Conservation (phyloP, 2,329 filamentous ascomycete genomes). For the Pseudogymnoascus sp. region DNA sequence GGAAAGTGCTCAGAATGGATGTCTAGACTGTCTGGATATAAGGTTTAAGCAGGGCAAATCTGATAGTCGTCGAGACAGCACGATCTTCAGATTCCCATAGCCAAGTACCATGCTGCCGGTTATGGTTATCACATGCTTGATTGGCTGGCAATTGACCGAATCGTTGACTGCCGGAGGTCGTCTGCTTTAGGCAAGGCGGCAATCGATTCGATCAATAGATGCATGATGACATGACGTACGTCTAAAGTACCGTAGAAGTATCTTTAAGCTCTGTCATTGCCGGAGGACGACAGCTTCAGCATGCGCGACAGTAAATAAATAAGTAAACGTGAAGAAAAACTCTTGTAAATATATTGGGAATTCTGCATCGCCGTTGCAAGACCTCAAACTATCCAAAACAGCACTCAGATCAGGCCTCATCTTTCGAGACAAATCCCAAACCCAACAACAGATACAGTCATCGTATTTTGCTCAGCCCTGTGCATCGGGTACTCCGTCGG, state of each 20-base stretch:
- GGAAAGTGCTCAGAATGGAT: not conserved
- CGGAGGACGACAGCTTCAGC: not conserved
- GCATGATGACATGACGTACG: slow-evolving; percentile 1
- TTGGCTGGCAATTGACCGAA: not conserved
- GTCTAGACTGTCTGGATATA: not conserved
- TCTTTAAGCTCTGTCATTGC: not conserved
- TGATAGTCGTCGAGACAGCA: not conserved
- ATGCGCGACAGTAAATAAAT: not conserved
- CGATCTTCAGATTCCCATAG: not conserved
- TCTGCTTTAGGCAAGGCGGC: not conserved
- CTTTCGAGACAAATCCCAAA: not conserved
- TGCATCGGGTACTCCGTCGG: not conserved
- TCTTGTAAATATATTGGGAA: not conserved
- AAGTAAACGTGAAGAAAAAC: not conserved
- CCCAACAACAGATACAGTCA: not conserved
- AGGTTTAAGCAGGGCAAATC: not conserved
- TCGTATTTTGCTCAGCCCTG: not conserved
- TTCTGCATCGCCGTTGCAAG: not conserved
- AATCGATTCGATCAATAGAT: not conserved
- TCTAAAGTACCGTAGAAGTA: not conserved
- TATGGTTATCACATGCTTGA: slow-evolving; percentile 1
- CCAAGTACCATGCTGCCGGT: not conserved
- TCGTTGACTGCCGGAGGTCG: not conserved
- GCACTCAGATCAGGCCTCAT: too few relatives aligned
- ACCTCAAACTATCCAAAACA: not conserved